Conservation (phyloP, 2,329 filamentous ascomycete genomes). For the Waltergamsia citrina region DNA sequence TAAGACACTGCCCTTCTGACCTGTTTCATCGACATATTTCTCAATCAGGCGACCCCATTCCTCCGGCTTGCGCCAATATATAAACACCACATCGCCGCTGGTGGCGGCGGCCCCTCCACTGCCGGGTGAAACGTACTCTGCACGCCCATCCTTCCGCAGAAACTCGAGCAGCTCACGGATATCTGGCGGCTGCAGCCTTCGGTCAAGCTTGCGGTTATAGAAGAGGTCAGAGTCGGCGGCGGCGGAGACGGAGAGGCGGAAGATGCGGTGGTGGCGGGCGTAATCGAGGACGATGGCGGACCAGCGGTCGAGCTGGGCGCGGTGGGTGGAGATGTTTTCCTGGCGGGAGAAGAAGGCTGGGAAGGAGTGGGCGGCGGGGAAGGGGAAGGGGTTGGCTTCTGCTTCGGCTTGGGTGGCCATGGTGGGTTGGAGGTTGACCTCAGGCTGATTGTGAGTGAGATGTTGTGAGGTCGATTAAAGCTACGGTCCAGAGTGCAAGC, state of each 20-base stretch:
- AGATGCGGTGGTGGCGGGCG: conserved; percentile 69
- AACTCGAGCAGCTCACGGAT: conserved; percentile 49
- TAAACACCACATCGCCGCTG: conserved; percentile 48
- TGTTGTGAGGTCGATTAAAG: no score
- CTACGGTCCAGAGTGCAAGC: not conserved
- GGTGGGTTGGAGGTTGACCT: no score
- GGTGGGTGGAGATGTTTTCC: conserved; percentile 61
- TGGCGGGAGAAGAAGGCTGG: conserved; percentile 82
- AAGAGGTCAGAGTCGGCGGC: conserved; percentile 48
- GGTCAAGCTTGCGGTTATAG: conserved; percentile 43
- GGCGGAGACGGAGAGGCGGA: conserved; percentile 57
- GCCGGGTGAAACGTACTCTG: conserved; percentile 51
- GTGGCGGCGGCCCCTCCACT: conserved; percentile 11
- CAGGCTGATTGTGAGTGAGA: no score
- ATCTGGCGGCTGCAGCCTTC: conserved; percentile 39
- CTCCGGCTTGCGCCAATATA: conserved; percentile 80
- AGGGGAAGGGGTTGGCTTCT: conserved; percentile 30
- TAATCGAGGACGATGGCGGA: conserved; percentile 75
- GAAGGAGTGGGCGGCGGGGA: conserved; percentile 62
- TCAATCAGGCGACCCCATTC: conserved; percentile 81
- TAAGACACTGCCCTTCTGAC: conserved; percentile 78
- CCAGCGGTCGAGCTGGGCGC: conserved; percentile 78
- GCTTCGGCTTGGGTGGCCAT: not conserved
- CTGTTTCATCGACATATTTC: conserved; percentile 78
- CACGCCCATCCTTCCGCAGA: conserved; percentile 49